Evolutionary conservation across 768 basidiomycete genomes (phyloP).

Genomic region (Wakefieldia striispora): DNA sequence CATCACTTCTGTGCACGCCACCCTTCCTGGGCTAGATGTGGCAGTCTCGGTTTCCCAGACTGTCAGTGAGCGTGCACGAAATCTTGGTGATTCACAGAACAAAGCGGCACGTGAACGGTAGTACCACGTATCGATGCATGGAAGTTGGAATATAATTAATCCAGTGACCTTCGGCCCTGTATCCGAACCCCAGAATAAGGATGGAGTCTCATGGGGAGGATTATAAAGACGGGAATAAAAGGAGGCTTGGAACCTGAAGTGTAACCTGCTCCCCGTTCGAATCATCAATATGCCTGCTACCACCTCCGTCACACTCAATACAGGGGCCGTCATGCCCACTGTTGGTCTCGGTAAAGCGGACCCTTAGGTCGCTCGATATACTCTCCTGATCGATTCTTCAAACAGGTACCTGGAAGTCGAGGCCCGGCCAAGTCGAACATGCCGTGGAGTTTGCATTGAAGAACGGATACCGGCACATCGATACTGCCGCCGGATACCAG

Average conservation of each 20-base stretch:
- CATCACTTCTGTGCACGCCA: slow-evolving; percentile 59
- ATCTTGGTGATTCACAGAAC: not conserved
- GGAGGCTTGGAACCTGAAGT: not conserved
- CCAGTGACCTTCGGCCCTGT: slow-evolving; percentile 1
- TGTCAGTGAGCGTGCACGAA: slow-evolving; percentile 27
- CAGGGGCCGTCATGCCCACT: slow-evolving; percentile 73
- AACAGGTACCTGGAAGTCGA: slow-evolving; percentile 76
- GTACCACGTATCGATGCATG: not conserved
- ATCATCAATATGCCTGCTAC: slow-evolving; percentile 45
- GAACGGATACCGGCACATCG: slow-evolving; percentile 71
- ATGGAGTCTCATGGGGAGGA: not conserved
- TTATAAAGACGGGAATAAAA: slow-evolving; percentile 1
- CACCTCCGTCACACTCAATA: slow-evolving; percentile 62
- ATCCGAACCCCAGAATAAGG: slow-evolving; percentile 6
- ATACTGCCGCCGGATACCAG: slow-evolving; percentile 65
- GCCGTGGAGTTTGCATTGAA: slow-evolving; percentile 76
- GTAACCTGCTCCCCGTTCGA: not conserved
- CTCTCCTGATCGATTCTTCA: not conserved
- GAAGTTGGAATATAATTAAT: not conserved
- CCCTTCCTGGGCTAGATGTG: slow-evolving; percentile 62
- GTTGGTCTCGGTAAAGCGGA: slow-evolving; percentile 56
- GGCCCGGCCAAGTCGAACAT: slow-evolving; percentile 64
- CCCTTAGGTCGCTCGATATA: not conserved
- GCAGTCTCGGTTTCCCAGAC: slow-evolving; percentile 57
- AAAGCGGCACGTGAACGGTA: not conserved